Evolutionary conservation across 2,329 filamentous ascomycete species (phyloP), one percentile per base, ranked within the genome.

Genomic region (Diplodia sapinea): DNA sequence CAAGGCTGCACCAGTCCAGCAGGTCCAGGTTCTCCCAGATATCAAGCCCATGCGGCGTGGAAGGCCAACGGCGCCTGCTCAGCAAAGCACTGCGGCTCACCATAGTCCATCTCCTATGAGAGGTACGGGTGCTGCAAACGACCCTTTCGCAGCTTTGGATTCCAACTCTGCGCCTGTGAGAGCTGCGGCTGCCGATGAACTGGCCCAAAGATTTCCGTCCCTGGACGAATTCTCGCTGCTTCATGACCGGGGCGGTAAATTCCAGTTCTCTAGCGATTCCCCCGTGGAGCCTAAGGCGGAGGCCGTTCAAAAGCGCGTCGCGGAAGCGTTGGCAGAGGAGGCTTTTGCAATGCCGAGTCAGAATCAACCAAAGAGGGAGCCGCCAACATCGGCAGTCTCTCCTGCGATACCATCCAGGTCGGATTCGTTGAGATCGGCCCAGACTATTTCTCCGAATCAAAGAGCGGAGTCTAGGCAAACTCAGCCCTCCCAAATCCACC

Each of bases 11-110:
- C 88, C 90, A 2, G 82, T 88, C 31, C 87, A 91, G 67, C 86
- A 91, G 71, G 87, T 91, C 65, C 87, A 90, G 72, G 82, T 85
- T 9, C 89, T 98, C 66, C 95, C 95, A 9, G 93, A 97, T 29
- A 93, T 99, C 70, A 89, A 91, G 47, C 95, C 94, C 0, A 98
- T 98, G 95, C 88, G 95, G 69, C 87, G 95, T 80, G 95, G 95
- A 4, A 85, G 93, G 69, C 91, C 93, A 5, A 83, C 84, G 4
- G 85, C 81, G 20, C 82, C 84, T 68, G 77, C 80, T 29, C 55
- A 79, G 77, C 77, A 81, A 79, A 72, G 69, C 52, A 71, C 71
- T 26, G 72, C 72, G 38, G 78, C 82, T 49, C 89, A 87, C 74
- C 86, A 86, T 65, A 90, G 82, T 72, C 86, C 88, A 8, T 93